Conservation (phyloP, 768 basidiomycete species). For the Agaricus sinodeliciosus region DNA sequence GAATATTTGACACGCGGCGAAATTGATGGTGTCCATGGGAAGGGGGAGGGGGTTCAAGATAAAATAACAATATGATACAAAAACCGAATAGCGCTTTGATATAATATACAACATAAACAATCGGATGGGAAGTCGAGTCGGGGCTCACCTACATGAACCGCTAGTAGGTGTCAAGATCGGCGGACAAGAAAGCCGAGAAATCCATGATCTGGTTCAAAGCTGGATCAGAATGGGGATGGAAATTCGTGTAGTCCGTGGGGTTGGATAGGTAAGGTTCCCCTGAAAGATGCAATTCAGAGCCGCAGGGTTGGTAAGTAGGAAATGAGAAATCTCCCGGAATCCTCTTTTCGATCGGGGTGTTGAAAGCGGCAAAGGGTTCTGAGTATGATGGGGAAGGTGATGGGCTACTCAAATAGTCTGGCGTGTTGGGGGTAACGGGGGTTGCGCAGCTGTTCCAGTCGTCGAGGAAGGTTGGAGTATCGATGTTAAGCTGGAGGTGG, state of each 20-base stretch:
- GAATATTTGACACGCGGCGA: background rate
- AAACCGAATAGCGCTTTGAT: background rate
- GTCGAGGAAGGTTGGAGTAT: constrained; percentile 25
- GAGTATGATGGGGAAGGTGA: constrained; percentile 21
- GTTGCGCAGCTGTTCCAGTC: constrained; percentile 42
- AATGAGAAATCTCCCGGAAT: constrained; percentile 17
- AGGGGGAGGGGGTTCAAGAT: background rate
- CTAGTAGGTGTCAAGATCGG: constrained; percentile 19
- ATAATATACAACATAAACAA: constrained; percentile 12
- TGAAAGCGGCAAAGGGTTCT: constrained; percentile 20
- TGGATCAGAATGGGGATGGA: constrained; percentile 9
- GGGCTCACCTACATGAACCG: background rate
- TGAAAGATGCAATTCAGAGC: constrained; percentile 9
- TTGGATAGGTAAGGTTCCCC: constrained; percentile 11
- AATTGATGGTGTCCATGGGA: background rate
- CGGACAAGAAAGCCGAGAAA: constrained; percentile 29
- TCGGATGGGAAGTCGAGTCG: background rate
- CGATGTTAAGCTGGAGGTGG: constrained; percentile 27
- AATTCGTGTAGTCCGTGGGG: constrained; percentile 11
- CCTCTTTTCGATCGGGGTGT: constrained; percentile 21
- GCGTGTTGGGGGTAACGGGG: constrained; percentile 37
- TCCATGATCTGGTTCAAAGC: constrained; percentile 17
- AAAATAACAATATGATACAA: constrained; percentile 6
- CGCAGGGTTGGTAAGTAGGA: constrained; percentile 15
- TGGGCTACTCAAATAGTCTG: constrained; percentile 25